Evolutionary conservation across 2,329 filamentous ascomycete genomes (phyloP), one percentile per base, ranked within the genome.

Genomic region (Neodidymelliopsis sp.): DNA sequence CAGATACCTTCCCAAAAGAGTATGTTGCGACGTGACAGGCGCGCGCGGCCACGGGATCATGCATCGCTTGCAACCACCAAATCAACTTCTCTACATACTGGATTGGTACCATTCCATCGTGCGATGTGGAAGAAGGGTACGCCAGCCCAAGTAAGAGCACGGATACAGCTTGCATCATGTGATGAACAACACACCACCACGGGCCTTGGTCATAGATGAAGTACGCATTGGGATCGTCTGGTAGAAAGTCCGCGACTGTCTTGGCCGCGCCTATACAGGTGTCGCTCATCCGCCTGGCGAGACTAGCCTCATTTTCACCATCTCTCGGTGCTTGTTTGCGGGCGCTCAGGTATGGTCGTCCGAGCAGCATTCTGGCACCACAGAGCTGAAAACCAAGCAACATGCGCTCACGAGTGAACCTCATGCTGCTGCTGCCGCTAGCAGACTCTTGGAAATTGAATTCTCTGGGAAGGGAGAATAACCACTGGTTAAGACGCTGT

Each of bases 101-200:
- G 4, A 66, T 56, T 11, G 66, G 30, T 2, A 60, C 53, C 11
- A 63, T 44, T 23, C 38, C 49, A 8, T 62, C 57, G 7, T 62
- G 56, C 13, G 62, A 57, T 1, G 61, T 62, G 10, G 54, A 44
- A 4, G 61, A 48, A 3, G 56, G 53, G 36, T 67, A 65, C 1
- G 70, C 72, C 23, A 76, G 53, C 36, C 69, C 72, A 13, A 74
- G 64, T 49, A 75, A 63, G 24, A 76, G 59, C 19, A 75, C 60
- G 4, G 70, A 67, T 3, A 67, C 56, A 0, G 74, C 70, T 54
- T 77, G 75, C 63, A 75, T 71, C 16, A 77, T 45, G 35, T 73
- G 65, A 20, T 69, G 65, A n/a, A 75, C 57, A 19, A 73, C 55
- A 43, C 66, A 71, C 73, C 73, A 76, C 75, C 75, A 77, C 3